A percentile compares a stretch with the other conserved stretches of the same genome.
Conservation (phyloP, 345 rosid genomes). For the Arabis hirsuta region DNA sequence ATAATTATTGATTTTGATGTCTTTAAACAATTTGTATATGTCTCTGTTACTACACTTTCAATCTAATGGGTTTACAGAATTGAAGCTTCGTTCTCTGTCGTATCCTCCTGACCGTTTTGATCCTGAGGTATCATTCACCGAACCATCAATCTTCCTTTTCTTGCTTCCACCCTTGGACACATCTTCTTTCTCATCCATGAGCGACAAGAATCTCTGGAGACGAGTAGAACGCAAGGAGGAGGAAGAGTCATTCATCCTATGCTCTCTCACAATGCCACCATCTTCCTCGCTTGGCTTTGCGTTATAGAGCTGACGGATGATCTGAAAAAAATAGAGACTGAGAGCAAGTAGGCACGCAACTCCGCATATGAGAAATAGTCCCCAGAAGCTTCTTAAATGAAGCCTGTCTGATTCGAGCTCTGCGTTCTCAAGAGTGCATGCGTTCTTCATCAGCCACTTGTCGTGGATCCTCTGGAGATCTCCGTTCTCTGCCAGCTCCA, state of each 20-base stretch:
- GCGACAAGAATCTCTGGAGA: constrained; percentile 61
- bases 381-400: constrained; percentile 84
- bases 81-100: constrained; percentile 35
- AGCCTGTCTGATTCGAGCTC: constrained; percentile 80
- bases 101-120: constrained; percentile 28
- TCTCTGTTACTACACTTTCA: constrained; percentile 22
- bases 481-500: constrained; percentile 82
- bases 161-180: constrained; percentile 49
- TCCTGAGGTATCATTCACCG: constrained; percentile 39
- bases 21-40: constrained; percentile 1
- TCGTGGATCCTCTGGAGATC: constrained; percentile 95
- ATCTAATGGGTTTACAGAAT: constrained; percentile 36
- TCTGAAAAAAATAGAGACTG: constrained; percentile 60
- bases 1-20: neutral
- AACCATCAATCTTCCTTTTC: constrained; percentile 59
- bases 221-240: constrained; percentile 48
- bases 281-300: constrained; percentile 41
- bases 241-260: constrained; percentile 18
- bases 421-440: constrained; percentile 65
- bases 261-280: constrained; percentile 44
- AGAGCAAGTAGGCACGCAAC: constrained; percentile 77
- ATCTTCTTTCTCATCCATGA: constrained; percentile 83
- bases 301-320: constrained; percentile 46
- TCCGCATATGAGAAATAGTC: constrained; percentile 81
- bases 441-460: constrained; percentile 78